phyloP scores from a whole-genome alignment of 1,139 yeast species.

The Lipomyces yarrowii region DNA sequence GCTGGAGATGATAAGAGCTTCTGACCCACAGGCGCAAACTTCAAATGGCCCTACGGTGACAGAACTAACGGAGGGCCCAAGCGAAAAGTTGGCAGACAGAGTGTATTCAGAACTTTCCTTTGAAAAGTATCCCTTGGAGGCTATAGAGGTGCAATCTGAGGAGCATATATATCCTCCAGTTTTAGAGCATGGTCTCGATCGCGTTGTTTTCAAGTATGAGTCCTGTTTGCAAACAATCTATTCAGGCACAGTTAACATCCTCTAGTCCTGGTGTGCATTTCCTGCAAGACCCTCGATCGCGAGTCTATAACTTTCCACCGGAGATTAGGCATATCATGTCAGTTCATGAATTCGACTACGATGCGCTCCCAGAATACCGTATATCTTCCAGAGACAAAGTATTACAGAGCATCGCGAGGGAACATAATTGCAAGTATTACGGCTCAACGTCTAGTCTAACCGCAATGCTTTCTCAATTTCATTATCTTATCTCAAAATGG shows the following conservation, averaged over 20 bases:
- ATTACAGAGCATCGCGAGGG: slow-evolving; percentile 54
- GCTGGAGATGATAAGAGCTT: background rate
- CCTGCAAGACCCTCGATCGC: slow-evolving; percentile 73
- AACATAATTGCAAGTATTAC: slow-evolving; percentile 52
- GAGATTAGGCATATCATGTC: slow-evolving; percentile 62
- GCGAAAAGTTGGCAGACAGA: background rate
- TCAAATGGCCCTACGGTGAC: background rate
- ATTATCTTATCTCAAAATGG: slow-evolving; percentile 64
- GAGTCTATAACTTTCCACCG: slow-evolving; percentile 70
- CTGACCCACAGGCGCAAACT: background rate
- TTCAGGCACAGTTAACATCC: slow-evolving; percentile 1
- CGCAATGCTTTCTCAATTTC: slow-evolving; percentile 69
- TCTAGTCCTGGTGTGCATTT: slow-evolving; percentile 82
- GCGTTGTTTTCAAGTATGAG: slow-evolving; percentile 31
- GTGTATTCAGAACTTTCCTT: background rate
- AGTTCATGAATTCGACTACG: slow-evolving; percentile 69
- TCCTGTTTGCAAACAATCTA: slow-evolving; percentile 46
- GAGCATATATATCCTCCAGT: slow-evolving; percentile 16
- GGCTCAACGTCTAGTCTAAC: slow-evolving; percentile 94
- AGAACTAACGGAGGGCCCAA: background rate
- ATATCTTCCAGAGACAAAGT: slow-evolving; percentile 67
- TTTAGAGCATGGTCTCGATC: slow-evolving; percentile 32
- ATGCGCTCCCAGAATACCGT: slow-evolving; percentile 57
- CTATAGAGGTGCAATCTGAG: slow-evolving; percentile 6
- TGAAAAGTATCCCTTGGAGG: background rate